Evolutionary conservation across 1,139 yeast genomes (phyloP).

Genomic region (Zygosaccharomyces sapae): DNA sequence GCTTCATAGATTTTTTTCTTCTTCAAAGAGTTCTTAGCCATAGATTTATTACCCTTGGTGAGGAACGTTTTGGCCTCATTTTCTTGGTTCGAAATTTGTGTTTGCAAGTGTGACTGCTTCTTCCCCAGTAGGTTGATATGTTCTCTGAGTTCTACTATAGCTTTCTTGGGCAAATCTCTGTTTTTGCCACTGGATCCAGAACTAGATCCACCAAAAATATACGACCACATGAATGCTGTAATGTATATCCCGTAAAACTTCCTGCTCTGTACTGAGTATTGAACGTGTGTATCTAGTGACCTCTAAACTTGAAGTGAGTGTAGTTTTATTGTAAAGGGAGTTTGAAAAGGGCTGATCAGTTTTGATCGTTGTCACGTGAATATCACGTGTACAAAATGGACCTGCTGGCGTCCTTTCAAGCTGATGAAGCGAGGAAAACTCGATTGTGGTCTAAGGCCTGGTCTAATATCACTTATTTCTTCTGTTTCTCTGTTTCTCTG

Average conservation of each 20-base stretch:
- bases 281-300: background rate
- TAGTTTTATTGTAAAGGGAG: slow-evolving; percentile 1
- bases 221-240: slow-evolving; percentile 58
- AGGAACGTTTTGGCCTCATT: slow-evolving; percentile 70
- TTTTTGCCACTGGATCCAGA: slow-evolving; percentile 55
- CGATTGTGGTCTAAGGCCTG: no score
- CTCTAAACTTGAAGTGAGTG: background rate
- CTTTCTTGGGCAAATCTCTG: slow-evolving; percentile 86
- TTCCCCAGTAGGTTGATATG: slow-evolving; percentile 83
- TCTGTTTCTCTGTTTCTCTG: no score
- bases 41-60: slow-evolving; percentile 61
- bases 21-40: slow-evolving; percentile 83
- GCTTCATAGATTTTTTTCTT: slow-evolving; percentile 79
- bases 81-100: slow-evolving; percentile 80
- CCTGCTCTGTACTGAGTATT: no score
- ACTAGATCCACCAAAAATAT: slow-evolving; percentile 57
- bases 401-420: no score
- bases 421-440: no score
- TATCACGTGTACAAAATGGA: no score
- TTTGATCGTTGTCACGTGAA: background rate
- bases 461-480: no score
- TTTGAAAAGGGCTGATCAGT: slow-evolving; percentile 1
- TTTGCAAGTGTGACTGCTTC: slow-evolving; percentile 77
- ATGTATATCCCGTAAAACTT: no score
- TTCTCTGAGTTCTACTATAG: slow-evolving; percentile 83